Evolutionary conservation across 345 rosid species (phyloP).

Genomic region (Lepidium sativum): DNA sequence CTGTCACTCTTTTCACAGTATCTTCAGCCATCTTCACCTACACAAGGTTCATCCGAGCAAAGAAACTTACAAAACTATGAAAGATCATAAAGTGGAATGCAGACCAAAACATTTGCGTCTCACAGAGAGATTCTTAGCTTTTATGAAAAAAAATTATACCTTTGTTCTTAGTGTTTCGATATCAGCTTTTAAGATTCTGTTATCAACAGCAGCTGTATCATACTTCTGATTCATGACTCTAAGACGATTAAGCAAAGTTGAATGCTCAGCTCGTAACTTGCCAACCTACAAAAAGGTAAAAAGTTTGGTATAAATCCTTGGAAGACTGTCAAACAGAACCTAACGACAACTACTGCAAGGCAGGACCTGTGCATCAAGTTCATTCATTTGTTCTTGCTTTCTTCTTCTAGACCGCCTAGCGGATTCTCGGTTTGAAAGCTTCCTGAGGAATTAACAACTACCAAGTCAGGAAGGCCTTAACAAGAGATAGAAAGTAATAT

Average conservation of each 20-base stretch:
- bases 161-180: slow-evolving; percentile 86
- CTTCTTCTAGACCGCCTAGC: slow-evolving; percentile 95
- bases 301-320: not conserved
- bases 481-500: too few species aligned
- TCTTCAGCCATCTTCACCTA: slow-evolving; percentile 99
- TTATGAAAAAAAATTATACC: slow-evolving; percentile 28
- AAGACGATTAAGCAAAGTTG: slow-evolving; percentile 54
- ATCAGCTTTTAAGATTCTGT: slow-evolving; percentile 90
- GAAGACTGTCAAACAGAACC: not conserved
- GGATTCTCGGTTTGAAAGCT: slow-evolving; percentile 96
- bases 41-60: slow-evolving; percentile 6
- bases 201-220: slow-evolving; percentile 69
- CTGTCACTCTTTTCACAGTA: slow-evolving; percentile 79
- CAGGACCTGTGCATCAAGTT: slow-evolving; percentile 76
- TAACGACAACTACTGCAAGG: not conserved
- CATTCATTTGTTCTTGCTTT: slow-evolving; percentile 84
- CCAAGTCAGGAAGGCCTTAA: not conserved
- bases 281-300: slow-evolving; percentile 46
- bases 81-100: not conserved
- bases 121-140: not conserved
- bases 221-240: slow-evolving; percentile 67
- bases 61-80: not conserved
- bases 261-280: slow-evolving; percentile 65
- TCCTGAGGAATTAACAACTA: slow-evolving; percentile 39
- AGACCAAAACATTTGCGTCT: not conserved